Evolutionary conservation across 169 alveolate species (phyloP), one percentile per base, ranked within the genome.

Genomic region (Theileria annulata): DNA sequence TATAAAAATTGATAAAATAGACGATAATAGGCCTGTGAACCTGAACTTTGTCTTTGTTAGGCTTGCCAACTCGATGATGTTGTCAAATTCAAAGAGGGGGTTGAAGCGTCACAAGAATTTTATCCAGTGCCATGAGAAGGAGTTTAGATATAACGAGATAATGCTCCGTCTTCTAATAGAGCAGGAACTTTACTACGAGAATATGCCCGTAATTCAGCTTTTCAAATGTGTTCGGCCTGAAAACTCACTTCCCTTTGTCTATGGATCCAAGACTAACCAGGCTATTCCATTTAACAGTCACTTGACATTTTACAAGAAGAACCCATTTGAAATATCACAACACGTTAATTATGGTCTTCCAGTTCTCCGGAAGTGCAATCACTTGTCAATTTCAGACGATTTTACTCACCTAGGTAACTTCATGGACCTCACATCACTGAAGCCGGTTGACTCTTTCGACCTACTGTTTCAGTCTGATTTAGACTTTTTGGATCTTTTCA

Each of bases 81-180:
- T 90, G 17, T 87, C 90, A 35, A 86, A 90, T 64, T 83, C 94
- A 3, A 71, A 77, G 42, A 80, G 85, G 59, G 91, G 90, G 23
- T 77, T 82, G 28, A 62, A 75, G 70, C 79, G 87, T 49, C 87
- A 85, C 62, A 80, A 86, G 42, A 76, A 84, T 35, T 81, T 76
- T 27, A 86, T 83, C 49, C 88, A 85, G 56, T 82, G 88, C 19
- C 94, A 90, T 48, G 94, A 86, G 48, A 90, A 90, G 91, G 93
- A 90, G 76, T 81, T 87, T 33, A 78, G 86, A 59, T 90, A 80
- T 83, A 84, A 90, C 62, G 94, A 90, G 69, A 79, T 87, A 47
- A 80, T 87, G 60, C 69, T 90, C 84, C 69, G 89, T 3, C 87
- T 90, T 51, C 85, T 90, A 66, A 27, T 90, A 23, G 83, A 87